A percentile compares a stretch with the other conserved stretches of the same genome.
These are phyloP conservation scores for Kodamaea suecica DNA, from an alignment of 1,139 yeast genomes.

Conservation along the genomic window DNA sequence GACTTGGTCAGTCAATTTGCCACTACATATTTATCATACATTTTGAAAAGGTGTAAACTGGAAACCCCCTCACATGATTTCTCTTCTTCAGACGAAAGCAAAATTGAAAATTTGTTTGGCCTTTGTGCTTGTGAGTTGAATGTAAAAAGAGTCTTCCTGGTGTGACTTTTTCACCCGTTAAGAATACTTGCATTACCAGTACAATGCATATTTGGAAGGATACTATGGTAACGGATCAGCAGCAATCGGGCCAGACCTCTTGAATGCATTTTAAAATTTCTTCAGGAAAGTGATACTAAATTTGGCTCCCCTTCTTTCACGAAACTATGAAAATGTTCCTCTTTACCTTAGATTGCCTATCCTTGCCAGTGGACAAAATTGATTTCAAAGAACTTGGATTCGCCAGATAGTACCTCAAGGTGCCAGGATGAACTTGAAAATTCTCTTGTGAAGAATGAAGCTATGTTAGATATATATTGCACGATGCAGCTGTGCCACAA, in stretches of 20 bases:
- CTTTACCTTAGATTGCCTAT: constrained; percentile 47
- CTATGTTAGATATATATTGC: constrained; percentile 49
- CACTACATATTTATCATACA: constrained; percentile 29
- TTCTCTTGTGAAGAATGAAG: constrained; percentile 34
- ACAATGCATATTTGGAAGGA: constrained; percentile 40
- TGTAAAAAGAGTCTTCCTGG: constrained; percentile 43
- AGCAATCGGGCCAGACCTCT: constrained; percentile 28
- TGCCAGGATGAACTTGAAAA: constrained; percentile 49
- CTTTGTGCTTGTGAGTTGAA: constrained; percentile 51
- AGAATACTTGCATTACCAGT: constrained; percentile 49
- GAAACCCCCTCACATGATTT: constrained; percentile 40
- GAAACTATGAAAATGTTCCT: constrained; percentile 53
- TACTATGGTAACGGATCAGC: constrained; percentile 28
- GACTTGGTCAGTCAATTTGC: constrained; percentile 15
- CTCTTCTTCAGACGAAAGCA: constrained; percentile 22
- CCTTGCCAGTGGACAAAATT: constrained; percentile 30
- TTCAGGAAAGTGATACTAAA: constrained; percentile 33
- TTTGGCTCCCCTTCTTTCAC: constrained; percentile 53
- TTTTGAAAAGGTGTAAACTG: constrained; percentile 37
- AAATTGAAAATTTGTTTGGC: constrained; percentile 38
- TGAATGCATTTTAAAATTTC: constrained; percentile 30
- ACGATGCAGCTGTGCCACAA: constrained; percentile 57
- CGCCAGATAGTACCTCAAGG: constrained; percentile 56
- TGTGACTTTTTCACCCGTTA: constrained; percentile 47
- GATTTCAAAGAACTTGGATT: constrained; percentile 41